phyloP scores from a whole-genome alignment of 2,329 filamentous ascomycete genomes.

The Chaetomium globosum region DNA sequence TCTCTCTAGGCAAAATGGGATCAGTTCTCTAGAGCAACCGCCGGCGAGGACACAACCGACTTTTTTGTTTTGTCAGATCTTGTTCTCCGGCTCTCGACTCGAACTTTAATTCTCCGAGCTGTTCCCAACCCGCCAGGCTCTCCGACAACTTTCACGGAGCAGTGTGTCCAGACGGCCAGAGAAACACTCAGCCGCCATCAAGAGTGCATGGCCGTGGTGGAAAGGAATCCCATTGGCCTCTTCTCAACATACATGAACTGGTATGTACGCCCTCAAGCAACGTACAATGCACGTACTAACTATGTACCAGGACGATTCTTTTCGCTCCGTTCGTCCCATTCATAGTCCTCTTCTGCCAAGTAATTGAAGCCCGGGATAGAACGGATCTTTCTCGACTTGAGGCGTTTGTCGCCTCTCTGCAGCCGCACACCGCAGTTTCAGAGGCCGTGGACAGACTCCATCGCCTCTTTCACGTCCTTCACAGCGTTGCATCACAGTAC shows the following conservation, averaged over 20 bases:
- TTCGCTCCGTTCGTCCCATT: conserved; percentile 62
- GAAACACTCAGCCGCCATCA: conserved; percentile 51
- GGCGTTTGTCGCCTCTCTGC: conserved; percentile 59
- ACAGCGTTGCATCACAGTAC: conserved; percentile 61
- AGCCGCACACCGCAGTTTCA: conserved; percentile 53
- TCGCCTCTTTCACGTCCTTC: conserved; percentile 60
- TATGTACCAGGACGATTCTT: conserved; percentile 52
- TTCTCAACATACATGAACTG: conserved; percentile 56
- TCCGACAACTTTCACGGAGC: conserved; percentile 49
- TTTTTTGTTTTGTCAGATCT: conserved; percentile 30
- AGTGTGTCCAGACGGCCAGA: conserved; percentile 54
- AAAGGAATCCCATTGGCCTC: conserved; percentile 45
- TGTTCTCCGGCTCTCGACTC: conserved; percentile 31
- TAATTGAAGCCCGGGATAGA: conserved; percentile 56
- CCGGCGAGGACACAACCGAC: conserved; percentile 17
- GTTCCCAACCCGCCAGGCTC: conserved; percentile 52
- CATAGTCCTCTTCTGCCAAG: conserved; percentile 60
- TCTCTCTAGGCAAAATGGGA: conserved; percentile 11
- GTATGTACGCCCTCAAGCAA: conserved; percentile 41
- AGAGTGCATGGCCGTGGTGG: conserved; percentile 48
- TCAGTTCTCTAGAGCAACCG: background rate
- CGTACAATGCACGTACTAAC: background rate
- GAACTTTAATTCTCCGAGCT: conserved; percentile 55
- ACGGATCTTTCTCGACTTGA: conserved; percentile 58
- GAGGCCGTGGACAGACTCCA: conserved; percentile 53